A percentile compares a stretch with the other conserved stretches of the same genome.
Evolutionary conservation across 768 basidiomycete genomes (phyloP).

Genomic region (Leccinum longicurvipes): DNA sequence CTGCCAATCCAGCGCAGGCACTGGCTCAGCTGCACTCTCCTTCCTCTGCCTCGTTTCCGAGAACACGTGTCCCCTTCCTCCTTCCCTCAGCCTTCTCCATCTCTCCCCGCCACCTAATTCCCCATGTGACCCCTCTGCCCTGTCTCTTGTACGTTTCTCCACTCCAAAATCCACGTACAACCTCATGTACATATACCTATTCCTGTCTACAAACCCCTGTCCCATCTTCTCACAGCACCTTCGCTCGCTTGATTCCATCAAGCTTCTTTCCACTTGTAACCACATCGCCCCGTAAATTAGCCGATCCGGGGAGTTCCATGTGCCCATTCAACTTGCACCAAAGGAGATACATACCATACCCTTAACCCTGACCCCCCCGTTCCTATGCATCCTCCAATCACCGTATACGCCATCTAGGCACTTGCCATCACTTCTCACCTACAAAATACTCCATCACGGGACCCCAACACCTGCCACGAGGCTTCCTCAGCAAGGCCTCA

Average conservation of each 20-base stretch:
- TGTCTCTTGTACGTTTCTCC: not conserved
- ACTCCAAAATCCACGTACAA: not conserved
- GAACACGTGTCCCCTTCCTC: not conserved
- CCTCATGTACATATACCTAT: not conserved
- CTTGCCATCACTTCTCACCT: constrained; percentile 13
- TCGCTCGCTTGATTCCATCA: constrained; percentile 8
- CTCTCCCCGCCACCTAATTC: not conserved
- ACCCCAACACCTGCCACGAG: constrained; percentile 27
- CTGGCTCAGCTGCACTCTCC: not conserved
- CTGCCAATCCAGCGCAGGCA: not conserved
- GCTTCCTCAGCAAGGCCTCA: too few relatives aligned
- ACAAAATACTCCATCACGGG: constrained; percentile 20
- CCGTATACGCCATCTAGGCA: constrained; percentile 6
- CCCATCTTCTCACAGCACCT: constrained; percentile 6
- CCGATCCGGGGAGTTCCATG: constrained; percentile 21
- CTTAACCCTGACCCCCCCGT: constrained; percentile 21
- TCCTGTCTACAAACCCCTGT: not conserved
- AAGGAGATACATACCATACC: constrained; percentile 2
- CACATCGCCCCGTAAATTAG: constrained; percentile 8
- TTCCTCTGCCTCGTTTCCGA: constrained; percentile 2
- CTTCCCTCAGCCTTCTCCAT: not conserved
- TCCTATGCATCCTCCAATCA: constrained; percentile 19
- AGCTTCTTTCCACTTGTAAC: constrained; percentile 2
- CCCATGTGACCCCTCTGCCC: not conserved
- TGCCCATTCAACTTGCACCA: not conserved